Evolutionary conservation across 768 basidiomycete genomes (phyloP), one percentile per base, ranked within the genome.

Genomic region (Coprinopsis cinerea): DNA sequence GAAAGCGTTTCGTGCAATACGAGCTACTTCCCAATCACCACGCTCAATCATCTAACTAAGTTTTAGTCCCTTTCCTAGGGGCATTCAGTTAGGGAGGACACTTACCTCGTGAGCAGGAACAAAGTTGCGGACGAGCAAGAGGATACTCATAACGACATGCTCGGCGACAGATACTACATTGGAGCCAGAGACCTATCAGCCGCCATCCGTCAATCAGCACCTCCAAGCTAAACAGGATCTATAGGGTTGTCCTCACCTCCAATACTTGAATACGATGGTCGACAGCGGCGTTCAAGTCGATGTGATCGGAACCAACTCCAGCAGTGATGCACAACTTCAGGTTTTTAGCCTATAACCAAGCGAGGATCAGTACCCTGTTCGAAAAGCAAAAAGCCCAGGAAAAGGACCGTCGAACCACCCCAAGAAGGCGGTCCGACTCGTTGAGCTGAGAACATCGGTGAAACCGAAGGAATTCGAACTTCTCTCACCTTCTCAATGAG

Each of bases 111-210:
- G 91, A 7, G 87, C 88, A 20, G 86, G 87, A 22, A 85, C 74
- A 58, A 86, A 92, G 80, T 95, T 95, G 63, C 91, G 81, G 61
- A 95, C 91, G 49, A 94, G 83, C 32, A 89, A 71, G 44, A 95
- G 82, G 57, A 95, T 94, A 64, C 82, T 84, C 90, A 92, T 92
- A 50, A 91, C 66, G 52, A 90, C 90, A 64, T 92, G 89, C 67
- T 94, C 92, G 39, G 91, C 92, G 36, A 94, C 92, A 10, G 88
- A 92, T 45, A 85, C 85, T 47, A 93, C 92, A 61, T 92, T 94
- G 20, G 87, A 90, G 30, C 92, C 92, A 25, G 90, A 85, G 30
- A 93, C 87, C 71, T 79, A 18, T n/a, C n/a, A n/a, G n/a, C n/a
- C n/a, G n/a, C n/a, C n/a, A n/a, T n/a, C n/a, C 43, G 28, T n/a